A percentile compares a stretch with the other conserved stretches of the same genome.
These are phyloP conservation scores for Xylariomycetidae sp. DNA, from an alignment of 2,329 filamentous ascomycete species.

Conservation along the genomic window DNA sequence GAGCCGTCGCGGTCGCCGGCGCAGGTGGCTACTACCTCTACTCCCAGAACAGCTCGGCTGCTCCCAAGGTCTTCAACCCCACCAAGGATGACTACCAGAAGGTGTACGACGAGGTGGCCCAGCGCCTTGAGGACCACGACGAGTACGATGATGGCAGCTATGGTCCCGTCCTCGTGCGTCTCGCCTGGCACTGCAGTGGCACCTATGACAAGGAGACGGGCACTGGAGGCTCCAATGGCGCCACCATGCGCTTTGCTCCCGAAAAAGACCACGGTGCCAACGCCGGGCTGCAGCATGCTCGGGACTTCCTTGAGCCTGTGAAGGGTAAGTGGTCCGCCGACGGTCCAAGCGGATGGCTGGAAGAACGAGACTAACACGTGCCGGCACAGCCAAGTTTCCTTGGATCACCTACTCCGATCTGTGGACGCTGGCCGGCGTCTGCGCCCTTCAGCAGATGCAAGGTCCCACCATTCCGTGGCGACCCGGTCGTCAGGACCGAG, in stretches of 20 bases:
- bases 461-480: constrained; percentile 84
- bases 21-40: constrained; percentile 64
- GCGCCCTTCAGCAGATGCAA: constrained; percentile 90
- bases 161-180: constrained; percentile 80
- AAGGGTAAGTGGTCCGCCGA: constrained; percentile 54
- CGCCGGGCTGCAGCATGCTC: constrained; percentile 77
- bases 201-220: constrained; percentile 84
- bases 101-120: constrained; percentile 84
- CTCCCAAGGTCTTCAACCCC: constrained; percentile 60
- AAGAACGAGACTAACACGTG: constrained; percentile 5
- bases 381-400: constrained; percentile 63
- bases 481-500: constrained; percentile 75
- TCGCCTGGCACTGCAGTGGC: constrained; percentile 91
- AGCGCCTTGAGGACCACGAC: constrained; percentile 76
- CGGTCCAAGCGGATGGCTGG: too few relatives aligned
- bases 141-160: constrained; percentile 97
- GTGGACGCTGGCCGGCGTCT: constrained; percentile 85
- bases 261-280: constrained; percentile 91
- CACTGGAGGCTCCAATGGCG: constrained; percentile 92
- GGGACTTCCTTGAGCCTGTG: constrained; percentile 88
- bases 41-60: constrained; percentile 45
- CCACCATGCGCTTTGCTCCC: constrained; percentile 91
- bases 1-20: constrained; percentile 47
- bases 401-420: constrained; percentile 97
- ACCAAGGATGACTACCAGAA: constrained; percentile 88